A percentile compares a stretch with the other conserved stretches of the same genome.
These are phyloP conservation scores for Colletotrichum tabaci DNA, from an alignment of 2,329 filamentous ascomycete genomes.

Conservation along the genomic window DNA sequence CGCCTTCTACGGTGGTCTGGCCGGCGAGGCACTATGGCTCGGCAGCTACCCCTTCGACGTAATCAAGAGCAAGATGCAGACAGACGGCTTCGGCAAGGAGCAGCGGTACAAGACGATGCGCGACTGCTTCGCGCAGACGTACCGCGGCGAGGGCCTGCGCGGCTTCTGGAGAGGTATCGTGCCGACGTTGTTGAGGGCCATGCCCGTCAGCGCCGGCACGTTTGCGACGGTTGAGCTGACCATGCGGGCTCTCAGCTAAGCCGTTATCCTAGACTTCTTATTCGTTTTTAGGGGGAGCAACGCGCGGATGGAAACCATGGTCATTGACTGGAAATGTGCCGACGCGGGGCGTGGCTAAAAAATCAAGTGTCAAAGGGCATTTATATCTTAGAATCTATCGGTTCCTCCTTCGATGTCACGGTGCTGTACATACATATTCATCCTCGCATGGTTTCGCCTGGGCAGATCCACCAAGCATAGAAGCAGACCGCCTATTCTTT, in stretches of 20 bases:
- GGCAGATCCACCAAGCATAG: neutral
- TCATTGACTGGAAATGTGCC: neutral
- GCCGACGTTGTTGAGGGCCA: slow-evolving; percentile 91
- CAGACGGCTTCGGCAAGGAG: slow-evolving; percentile 84
- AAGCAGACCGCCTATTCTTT: slow-evolving; percentile 54
- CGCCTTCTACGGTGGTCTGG: slow-evolving; percentile 91
- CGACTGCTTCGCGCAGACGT: slow-evolving; percentile 90
- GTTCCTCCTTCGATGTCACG: neutral
- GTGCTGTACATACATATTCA: neutral
- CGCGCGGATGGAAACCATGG: neutral
- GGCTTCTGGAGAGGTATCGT: slow-evolving; percentile 97
- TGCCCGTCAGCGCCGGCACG: slow-evolving; percentile 98
- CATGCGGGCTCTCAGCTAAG: slow-evolving; percentile 71
- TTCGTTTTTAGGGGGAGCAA: neutral
- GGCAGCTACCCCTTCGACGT: slow-evolving; percentile 96
- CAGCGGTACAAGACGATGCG: slow-evolving; percentile 86
- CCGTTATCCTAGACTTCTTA: neutral
- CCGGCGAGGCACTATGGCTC: slow-evolving; percentile 95
- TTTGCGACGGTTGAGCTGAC: slow-evolving; percentile 87
- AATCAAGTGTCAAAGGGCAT: slow-evolving; percentile 2
- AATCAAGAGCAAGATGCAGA: slow-evolving; percentile 99
- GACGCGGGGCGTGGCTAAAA: slow-evolving; percentile 4
- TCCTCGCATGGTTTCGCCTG: neutral
- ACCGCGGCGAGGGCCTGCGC: slow-evolving; percentile 78
- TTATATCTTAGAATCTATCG: neutral